These are phyloP conservation scores for Lagerstroemia speciosa DNA, from an alignment of 345 rosid genomes.

Conservation along the genomic window DNA sequence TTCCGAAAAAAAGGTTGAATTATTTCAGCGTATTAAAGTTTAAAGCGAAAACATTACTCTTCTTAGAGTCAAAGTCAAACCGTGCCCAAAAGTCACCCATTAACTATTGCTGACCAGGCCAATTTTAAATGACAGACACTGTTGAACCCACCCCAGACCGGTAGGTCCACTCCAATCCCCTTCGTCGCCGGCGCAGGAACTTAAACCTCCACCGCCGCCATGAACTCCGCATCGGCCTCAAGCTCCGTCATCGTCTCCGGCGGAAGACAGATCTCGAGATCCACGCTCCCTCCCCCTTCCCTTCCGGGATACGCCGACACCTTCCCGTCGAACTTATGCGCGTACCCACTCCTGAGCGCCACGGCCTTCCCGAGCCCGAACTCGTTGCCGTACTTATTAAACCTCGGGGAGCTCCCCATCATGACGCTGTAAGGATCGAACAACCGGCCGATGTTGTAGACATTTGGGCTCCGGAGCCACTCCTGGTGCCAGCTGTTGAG, in stretches of 20 bases:
- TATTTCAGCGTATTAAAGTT: too few species aligned
- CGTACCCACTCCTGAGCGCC: slow-evolving; percentile 62
- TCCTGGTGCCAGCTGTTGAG: slow-evolving; percentile 24
- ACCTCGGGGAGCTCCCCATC: slow-evolving; percentile 85
- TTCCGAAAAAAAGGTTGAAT: too few species aligned
- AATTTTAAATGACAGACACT: too few species aligned
- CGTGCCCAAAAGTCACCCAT: too few species aligned
- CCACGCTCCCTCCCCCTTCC: slow-evolving; percentile 61
- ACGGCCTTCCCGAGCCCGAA: slow-evolving; percentile 77
- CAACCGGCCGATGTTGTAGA: slow-evolving; percentile 28
- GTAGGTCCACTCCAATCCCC: too few species aligned
- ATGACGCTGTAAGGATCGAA: slow-evolving; percentile 51
- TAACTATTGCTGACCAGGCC: too few species aligned
- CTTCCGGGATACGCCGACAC: slow-evolving; percentile 52
- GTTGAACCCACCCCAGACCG: too few species aligned
- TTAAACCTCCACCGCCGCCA: slow-evolving; percentile 5
- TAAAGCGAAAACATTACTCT: too few species aligned
- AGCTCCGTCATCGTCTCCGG: slow-evolving; percentile 32
- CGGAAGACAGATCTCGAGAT: slow-evolving; percentile 62
- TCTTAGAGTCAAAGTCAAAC: too few species aligned
- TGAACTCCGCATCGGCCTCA: slow-evolving; percentile 6
- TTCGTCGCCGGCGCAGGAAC: too few species aligned
- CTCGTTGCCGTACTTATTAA: slow-evolving; percentile 61
- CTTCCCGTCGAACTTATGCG: slow-evolving; percentile 65
- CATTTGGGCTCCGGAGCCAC: slow-evolving; percentile 39